These are phyloP conservation scores for Antrodiella citrinella DNA, from an alignment of 768 basidiomycete genomes.

Conservation along the genomic window DNA sequence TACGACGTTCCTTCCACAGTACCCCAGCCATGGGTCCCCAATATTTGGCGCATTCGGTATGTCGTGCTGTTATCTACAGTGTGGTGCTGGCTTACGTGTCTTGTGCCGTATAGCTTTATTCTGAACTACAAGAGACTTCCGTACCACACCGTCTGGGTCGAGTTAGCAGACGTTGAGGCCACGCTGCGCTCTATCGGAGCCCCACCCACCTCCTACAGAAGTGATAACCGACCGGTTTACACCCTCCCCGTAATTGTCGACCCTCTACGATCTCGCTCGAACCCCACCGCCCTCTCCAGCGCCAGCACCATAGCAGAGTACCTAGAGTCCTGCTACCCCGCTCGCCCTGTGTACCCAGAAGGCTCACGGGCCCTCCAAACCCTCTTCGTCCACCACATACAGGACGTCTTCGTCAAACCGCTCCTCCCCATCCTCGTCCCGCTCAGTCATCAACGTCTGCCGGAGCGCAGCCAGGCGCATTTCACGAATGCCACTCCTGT, in stretches of 20 bases:
- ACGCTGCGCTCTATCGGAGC: conserved; percentile 53
- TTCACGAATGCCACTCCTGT: conserved; percentile 24
- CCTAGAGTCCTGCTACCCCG: conserved; percentile 60
- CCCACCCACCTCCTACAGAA: conserved; percentile 42
- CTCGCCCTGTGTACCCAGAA: conserved; percentile 62
- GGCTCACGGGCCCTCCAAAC: conserved; percentile 61
- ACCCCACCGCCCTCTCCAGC: conserved; percentile 50
- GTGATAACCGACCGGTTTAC: conserved; percentile 56
- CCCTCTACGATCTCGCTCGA: conserved; percentile 34
- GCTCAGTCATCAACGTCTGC: conserved; percentile 52
- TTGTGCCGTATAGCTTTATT: conserved; percentile 59
- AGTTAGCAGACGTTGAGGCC: conserved; percentile 59
- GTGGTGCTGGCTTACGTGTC: neutral
- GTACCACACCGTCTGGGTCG: conserved; percentile 64
- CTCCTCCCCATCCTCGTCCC: conserved; percentile 67
- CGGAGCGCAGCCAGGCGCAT: conserved; percentile 45
- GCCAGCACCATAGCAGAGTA: conserved; percentile 62
- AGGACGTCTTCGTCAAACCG: conserved; percentile 57
- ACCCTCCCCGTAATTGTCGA: conserved; percentile 66
- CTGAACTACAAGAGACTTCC: conserved; percentile 71
- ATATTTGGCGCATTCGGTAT: conserved; percentile 65
- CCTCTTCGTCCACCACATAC: conserved; percentile 63
- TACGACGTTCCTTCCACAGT: conserved; percentile 59
- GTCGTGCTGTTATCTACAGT: conserved; percentile 6
- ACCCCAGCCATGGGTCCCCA: conserved; percentile 69